Evolutionary conservation across 2,329 filamentous ascomycete genomes (phyloP), one percentile per base, ranked within the genome.

Genomic region (Remersonia thermophila): DNA sequence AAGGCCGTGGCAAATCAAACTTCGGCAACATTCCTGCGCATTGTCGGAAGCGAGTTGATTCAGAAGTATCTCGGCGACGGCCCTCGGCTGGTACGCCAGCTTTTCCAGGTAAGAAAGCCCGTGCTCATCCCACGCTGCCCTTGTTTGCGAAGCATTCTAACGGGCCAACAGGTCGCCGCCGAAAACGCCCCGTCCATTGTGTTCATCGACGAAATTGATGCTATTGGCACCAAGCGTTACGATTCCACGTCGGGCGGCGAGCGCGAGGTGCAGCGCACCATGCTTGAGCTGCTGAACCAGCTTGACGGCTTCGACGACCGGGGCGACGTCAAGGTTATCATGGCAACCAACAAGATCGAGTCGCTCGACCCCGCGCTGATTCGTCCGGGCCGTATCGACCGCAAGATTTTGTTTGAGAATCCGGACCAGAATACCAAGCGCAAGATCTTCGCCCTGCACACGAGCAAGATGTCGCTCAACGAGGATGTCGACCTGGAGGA

Each of bases 311-410:
- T 98, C 63, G 91, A 98, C 56, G 93, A 98, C 60, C 83, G 91
- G 42, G 93, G 91, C 50, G 91, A 98, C 56, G 89, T 98, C 62
- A 98, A 98, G 69, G 91, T 98, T 43, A 89, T 98, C 60, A 96
- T 98, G 87, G 93, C 91, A 10, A 98, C 91, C 48, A 98, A 98
- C 77, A 98, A 98, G 75, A 98, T 98, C 49, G 93, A 98, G 50
- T 93, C 85, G 3, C 71, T 98, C 18, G 93, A 98, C 55, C 91
- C 91, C 37, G 91, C 91, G 13, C 70, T 98, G 49, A 98, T 98
- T 55, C 81, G 91, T 48, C 91, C 91, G 30, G 91, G 91, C 46
- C 87, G 91, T 71, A 98, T 98, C 59, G 91, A 98, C 61, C 80
- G 91, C 51, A 98, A 98, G 74, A 98, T 98, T 45, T 62, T 80